phyloP scores from a whole-genome alignment of 2,329 filamentous ascomycete genomes.

The Diaporthe destruens region DNA sequence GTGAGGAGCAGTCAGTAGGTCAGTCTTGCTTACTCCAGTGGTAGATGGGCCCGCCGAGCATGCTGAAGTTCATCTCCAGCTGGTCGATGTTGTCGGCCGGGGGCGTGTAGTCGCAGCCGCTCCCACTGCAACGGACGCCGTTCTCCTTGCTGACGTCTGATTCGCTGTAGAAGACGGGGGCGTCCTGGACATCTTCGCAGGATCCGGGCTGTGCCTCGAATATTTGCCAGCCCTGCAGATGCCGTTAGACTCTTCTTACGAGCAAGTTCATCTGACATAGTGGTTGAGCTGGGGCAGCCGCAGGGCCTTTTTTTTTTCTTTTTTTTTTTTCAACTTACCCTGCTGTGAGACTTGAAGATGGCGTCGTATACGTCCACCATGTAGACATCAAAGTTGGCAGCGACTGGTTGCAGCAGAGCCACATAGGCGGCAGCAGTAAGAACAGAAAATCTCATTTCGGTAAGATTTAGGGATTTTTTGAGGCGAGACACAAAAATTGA shows the following conservation, averaged over 20 bases:
- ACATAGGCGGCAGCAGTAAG: not conserved
- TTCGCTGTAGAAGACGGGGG: constrained; percentile 7
- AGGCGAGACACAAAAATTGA: not conserved
- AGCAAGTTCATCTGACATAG: no score
- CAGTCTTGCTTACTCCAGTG: constrained; percentile 1
- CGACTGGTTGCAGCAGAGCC: constrained; percentile 12
- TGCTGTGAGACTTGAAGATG: constrained; percentile 1
- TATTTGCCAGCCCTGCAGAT: not conserved
- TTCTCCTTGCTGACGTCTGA: constrained; percentile 7
- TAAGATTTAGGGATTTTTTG: fast-evolving
- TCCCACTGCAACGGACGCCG: constrained; percentile 1
- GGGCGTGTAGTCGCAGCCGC: constrained; percentile 15
- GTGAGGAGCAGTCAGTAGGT: not conserved
- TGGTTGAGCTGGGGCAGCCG: not conserved
- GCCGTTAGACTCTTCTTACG: not conserved
- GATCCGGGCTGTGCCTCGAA: constrained; percentile 19
- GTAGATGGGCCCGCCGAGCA: not conserved
- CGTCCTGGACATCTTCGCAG: constrained; percentile 7
- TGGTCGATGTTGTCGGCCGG: constrained; percentile 8
- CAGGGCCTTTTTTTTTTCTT: not conserved
- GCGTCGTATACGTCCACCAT: constrained; percentile 23
- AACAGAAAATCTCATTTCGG: not conserved
- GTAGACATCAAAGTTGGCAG: constrained; percentile 16
- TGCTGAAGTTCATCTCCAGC: constrained; percentile 21
- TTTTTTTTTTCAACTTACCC: not conserved